Conservation (phyloP, 768 basidiomycete species). For the Macrolepiota albuminosa region DNA sequence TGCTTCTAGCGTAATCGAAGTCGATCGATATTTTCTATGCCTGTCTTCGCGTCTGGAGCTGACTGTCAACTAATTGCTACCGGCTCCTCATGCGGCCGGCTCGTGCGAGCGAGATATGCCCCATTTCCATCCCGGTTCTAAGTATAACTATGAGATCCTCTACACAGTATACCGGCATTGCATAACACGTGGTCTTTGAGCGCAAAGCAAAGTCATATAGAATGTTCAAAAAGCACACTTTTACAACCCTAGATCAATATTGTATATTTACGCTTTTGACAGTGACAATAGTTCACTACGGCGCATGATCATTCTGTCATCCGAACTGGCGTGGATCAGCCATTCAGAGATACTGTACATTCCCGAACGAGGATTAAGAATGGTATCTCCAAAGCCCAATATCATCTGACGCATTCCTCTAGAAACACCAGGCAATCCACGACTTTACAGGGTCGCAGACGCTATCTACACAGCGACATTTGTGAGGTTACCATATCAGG, state of each 20-base stretch:
- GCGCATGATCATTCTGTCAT: not conserved
- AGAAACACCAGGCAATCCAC: conserved; percentile 4
- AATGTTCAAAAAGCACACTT: not conserved
- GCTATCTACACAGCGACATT: conserved; percentile 2
- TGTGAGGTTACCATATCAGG: conserved; percentile 5
- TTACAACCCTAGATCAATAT: not conserved
- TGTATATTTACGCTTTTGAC: not conserved
- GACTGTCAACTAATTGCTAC: not conserved
- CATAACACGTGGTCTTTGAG: not conserved
- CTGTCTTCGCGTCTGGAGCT: not conserved
- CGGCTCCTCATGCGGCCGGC: not conserved
- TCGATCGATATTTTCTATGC: not conserved
- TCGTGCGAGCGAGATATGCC: not conserved
- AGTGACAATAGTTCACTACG: not conserved
- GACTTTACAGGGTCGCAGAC: conserved; percentile 4
- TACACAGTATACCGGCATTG: not conserved
- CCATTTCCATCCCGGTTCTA: not conserved
- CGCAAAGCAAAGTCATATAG: not conserved
- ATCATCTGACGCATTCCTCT: conserved; percentile 6
- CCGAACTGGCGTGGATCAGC: not conserved
- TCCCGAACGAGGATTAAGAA: not conserved
- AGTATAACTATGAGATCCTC: not conserved
- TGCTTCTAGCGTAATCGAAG: not conserved
- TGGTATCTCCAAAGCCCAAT: not conserved
- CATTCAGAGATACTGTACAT: not conserved